Evolutionary conservation across 2,329 filamentous ascomycete genomes (phyloP).

Genomic region (Exophiala xenobiotica): DNA sequence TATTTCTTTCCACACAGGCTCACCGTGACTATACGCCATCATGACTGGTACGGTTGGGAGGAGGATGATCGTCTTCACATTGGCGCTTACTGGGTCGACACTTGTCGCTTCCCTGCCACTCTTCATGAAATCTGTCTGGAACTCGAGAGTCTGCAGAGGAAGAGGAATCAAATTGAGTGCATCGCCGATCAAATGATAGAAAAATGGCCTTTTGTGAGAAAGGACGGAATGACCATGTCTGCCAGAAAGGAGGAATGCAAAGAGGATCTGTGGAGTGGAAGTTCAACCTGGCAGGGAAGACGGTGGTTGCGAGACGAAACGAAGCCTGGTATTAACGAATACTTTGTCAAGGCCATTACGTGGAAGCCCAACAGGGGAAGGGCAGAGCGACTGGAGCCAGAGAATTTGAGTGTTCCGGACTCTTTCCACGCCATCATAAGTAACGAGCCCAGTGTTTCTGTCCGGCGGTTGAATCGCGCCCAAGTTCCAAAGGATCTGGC

Average conservation of each 20-base stretch:
- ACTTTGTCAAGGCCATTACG: constrained; percentile 45
- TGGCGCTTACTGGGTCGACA: constrained; percentile 40
- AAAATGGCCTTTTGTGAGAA: constrained; percentile 39
- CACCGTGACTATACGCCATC: constrained; percentile 50
- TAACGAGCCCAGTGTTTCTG: neutral
- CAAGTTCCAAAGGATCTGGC: neutral
- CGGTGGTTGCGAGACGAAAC: constrained; percentile 48
- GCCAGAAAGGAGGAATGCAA: constrained; percentile 34
- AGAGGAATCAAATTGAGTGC: constrained; percentile 46
- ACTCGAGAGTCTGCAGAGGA: constrained; percentile 50
- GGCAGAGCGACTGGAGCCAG: neutral
- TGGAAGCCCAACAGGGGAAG: constrained; percentile 42
- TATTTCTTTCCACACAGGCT: constrained; percentile 40
- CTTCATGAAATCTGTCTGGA: constrained; percentile 46
- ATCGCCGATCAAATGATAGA: constrained; percentile 43
- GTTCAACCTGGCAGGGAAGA: constrained; percentile 41
- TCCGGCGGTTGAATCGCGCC: neutral
- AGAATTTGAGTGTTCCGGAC: neutral
- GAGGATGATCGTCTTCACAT: constrained; percentile 39
- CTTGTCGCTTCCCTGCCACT: constrained; percentile 34
- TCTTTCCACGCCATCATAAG: neutral
- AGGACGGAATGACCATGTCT: constrained; percentile 36
- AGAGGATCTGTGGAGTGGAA: constrained; percentile 46
- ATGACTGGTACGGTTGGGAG: constrained; percentile 53
- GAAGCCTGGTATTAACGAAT: constrained; percentile 42